These are phyloP conservation scores for Homolaphlyctis polyrhiza DNA, from an alignment of 371 early-diverging fungal genomes.

Conservation along the genomic window DNA sequence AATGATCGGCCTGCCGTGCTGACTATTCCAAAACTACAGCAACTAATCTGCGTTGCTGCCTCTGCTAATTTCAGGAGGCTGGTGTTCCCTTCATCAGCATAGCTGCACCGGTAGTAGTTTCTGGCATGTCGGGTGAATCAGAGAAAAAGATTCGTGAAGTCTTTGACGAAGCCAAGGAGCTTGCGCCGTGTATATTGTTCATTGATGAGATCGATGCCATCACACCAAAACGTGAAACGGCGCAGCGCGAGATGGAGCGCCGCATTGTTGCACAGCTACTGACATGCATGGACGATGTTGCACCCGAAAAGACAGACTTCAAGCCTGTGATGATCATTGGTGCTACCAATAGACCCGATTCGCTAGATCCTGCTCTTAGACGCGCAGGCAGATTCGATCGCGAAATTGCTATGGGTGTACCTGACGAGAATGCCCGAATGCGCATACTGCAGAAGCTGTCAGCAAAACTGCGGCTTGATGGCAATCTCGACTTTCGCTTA, in stretches of 20 bases:
- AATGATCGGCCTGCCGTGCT: not conserved
- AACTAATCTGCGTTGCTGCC: slow-evolving; percentile 8
- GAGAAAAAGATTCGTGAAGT: slow-evolving; percentile 98
- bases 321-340: slow-evolving; percentile 97
- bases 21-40: slow-evolving; percentile 26
- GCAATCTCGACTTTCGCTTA: slow-evolving; percentile 80
- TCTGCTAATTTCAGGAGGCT: slow-evolving; percentile 67
- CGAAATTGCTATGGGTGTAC: slow-evolving; percentile 97
- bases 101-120: slow-evolving; percentile 98
- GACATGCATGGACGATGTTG: slow-evolving; percentile 91
- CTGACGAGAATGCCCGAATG: slow-evolving; percentile 89
- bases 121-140: slow-evolving; percentile 99
- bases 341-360: slow-evolving; percentile 98
- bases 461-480: slow-evolving; percentile 77
- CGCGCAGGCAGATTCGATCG: slow-evolving; percentile 98
- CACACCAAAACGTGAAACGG: slow-evolving; percentile 99
- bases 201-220: slow-evolving; percentile 99
- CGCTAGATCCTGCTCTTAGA: slow-evolving; percentile 94
- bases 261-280: slow-evolving; percentile 98
- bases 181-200: slow-evolving; percentile 96
- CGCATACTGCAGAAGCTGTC: slow-evolving; percentile 90
- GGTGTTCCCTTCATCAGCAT: slow-evolving; percentile 92
- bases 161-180: slow-evolving; percentile 90
- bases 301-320: slow-evolving; percentile 76
- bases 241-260: slow-evolving; percentile 98